A percentile compares a stretch with the other conserved stretches of the same genome.
phyloP scores from a whole-genome alignment of 1,284 basidiomycete genomes.

The Stygiomarasmius scandens region DNA sequence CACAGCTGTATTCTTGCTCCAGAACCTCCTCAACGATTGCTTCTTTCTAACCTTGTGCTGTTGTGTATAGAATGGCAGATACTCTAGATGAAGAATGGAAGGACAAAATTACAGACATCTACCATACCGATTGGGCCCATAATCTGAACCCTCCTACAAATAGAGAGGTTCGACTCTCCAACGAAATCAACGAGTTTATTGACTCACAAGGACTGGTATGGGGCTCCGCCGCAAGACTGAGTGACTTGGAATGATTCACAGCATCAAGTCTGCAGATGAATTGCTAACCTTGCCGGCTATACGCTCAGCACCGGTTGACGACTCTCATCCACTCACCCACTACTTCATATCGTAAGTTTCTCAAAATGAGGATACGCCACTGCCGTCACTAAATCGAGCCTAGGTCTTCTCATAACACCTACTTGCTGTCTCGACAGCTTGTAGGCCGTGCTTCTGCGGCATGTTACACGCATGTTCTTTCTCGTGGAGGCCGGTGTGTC shows the following conservation, averaged over 20 bases:
- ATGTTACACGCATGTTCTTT: constrained; percentile 59
- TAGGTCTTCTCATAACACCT: constrained; percentile 70
- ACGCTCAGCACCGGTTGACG: constrained; percentile 37
- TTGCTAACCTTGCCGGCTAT: constrained; percentile 41
- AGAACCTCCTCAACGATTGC: not conserved
- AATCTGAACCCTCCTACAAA: constrained; percentile 11
- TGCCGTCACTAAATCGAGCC: not conserved
- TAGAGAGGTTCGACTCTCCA: constrained; percentile 19
- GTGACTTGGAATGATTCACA: not conserved
- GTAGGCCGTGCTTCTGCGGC: constrained; percentile 57
- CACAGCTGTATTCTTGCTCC: too few relatives aligned
- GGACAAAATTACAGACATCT: constrained; percentile 3
- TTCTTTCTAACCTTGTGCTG: not conserved
- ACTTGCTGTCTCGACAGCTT: constrained; percentile 62
- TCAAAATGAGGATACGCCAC: not conserved
- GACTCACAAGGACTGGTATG: constrained; percentile 29
- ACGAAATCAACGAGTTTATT: constrained; percentile 32
- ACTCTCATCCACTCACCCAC: constrained; percentile 49
- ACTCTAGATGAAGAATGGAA: not conserved
- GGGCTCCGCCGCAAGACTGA: not conserved
- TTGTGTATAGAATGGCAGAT: not conserved
- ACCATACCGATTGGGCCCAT: constrained; percentile 7
- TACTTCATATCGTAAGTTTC: constrained; percentile 61
- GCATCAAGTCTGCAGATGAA: constrained; percentile 34
- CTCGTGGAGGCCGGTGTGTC: constrained; percentile 59